Evolutionary conservation across 257 asterid genomes (phyloP).

Genomic region (Cordia subcordata): DNA sequence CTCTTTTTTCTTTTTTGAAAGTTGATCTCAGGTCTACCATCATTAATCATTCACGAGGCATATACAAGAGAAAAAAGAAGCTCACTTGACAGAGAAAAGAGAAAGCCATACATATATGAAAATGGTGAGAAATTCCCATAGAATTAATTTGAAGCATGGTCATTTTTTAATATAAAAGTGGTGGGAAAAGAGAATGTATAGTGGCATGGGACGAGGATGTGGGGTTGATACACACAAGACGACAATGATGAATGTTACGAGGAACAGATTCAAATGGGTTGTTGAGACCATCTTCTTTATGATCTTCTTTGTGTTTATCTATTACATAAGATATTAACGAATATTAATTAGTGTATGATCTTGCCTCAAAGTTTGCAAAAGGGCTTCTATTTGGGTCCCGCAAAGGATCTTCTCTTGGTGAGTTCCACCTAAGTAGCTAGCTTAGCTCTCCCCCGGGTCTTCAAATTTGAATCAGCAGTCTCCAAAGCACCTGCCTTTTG

Average conservation of each 20-base stretch:
- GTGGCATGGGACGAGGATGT: too few species aligned
- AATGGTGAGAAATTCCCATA: not conserved
- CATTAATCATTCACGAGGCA: not conserved
- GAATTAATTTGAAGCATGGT: not conserved
- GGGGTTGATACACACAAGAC: slow-evolving; percentile 33
- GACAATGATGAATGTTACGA: slow-evolving; percentile 38
- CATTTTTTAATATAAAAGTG: slow-evolving; percentile 2
- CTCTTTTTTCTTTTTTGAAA: not conserved
- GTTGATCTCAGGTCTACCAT: not conserved
- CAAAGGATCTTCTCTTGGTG: slow-evolving; percentile 32
- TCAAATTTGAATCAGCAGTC: slow-evolving; percentile 22
- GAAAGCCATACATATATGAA: too few species aligned
- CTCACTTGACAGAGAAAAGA: not conserved
- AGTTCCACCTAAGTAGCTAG: slow-evolving; percentile 19
- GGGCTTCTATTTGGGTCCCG: slow-evolving; percentile 31
- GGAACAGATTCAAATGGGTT: slow-evolving; percentile 40
- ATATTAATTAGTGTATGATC: slow-evolving; percentile 20
- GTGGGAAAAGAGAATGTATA: slow-evolving; percentile 10
- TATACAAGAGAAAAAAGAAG: not conserved
- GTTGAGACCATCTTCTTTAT: slow-evolving; percentile 23
- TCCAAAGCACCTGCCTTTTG: slow-evolving; percentile 1
- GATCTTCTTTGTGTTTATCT: slow-evolving; percentile 5
- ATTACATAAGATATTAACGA: not conserved
- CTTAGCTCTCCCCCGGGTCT: too few species aligned
- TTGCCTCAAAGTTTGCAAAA: slow-evolving; percentile 55